A percentile compares a stretch with the other conserved stretches of the same genome.
Evolutionary conservation across 352 stramenopile species (phyloP).

Genomic region (Hyaloperonospora brassicae): DNA sequence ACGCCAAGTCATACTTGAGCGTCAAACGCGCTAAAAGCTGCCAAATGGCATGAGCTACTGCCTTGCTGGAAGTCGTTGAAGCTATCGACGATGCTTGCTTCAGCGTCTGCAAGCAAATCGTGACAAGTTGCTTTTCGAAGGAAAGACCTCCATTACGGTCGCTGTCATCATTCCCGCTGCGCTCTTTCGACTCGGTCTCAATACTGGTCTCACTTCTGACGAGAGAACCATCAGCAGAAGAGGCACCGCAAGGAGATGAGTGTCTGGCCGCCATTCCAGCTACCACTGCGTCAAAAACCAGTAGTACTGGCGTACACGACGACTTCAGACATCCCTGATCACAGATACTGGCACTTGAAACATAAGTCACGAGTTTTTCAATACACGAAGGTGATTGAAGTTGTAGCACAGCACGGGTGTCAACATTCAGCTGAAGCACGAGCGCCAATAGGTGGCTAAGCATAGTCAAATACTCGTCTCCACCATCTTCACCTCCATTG

Average conservation of each 20-base stretch:
- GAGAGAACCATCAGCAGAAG: conserved; percentile 12
- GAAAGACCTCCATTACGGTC: conserved; percentile 2
- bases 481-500: conserved; percentile 16
- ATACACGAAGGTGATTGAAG: conserved; percentile 41
- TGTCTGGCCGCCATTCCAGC: conserved; percentile 18
- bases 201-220: conserved; percentile 10
- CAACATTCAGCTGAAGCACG: conserved; percentile 50
- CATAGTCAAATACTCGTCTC: conserved; percentile 40
- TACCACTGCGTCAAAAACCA: conserved; percentile 60
- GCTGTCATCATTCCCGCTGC: not conserved
- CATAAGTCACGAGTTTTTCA: conserved; percentile 35
- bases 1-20: conserved; percentile 65
- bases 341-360: conserved; percentile 15
- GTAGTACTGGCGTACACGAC: conserved; percentile 48
- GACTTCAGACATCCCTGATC: conserved; percentile 16
- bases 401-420: conserved; percentile 31
- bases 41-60: conserved; percentile 57
- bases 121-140: conserved; percentile 35
- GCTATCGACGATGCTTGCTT: conserved; percentile 14
- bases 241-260: conserved; percentile 3
- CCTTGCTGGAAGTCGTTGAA: conserved; percentile 15
- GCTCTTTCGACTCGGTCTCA: conserved; percentile 13
- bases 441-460: conserved; percentile 62
- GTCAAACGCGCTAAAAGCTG: conserved; percentile 65
- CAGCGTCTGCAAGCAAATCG: conserved; percentile 30